Conservation (phyloP, 306 rosid species). For the Morella rubra region DNA sequence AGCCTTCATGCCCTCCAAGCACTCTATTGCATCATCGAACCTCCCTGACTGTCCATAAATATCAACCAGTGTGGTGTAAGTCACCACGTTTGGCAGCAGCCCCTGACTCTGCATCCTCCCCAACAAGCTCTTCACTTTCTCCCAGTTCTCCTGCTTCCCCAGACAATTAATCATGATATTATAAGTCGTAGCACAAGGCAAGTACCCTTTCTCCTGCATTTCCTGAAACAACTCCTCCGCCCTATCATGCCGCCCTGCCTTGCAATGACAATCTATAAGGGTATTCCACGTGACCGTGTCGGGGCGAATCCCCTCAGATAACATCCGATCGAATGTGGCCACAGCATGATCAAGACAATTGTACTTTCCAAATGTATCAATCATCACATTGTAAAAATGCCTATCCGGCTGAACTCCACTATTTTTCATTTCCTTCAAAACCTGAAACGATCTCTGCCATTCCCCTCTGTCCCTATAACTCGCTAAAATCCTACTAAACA, state of each 20-base stretch:
- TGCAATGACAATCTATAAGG: conserved; percentile 73
- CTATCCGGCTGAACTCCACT: conserved; percentile 77
- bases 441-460: conserved; percentile 92
- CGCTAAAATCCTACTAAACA: conserved; percentile 77
- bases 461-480: conserved; percentile 80
- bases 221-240: conserved; percentile 78
- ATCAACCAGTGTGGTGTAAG: conserved; percentile 82
- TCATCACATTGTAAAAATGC: conserved; percentile 93
- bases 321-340: conserved; percentile 73
- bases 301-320: conserved; percentile 69
- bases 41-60: conserved; percentile 83
- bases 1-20: conserved; percentile 82
- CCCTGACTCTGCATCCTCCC: conserved; percentile 82
- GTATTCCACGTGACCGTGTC: conserved; percentile 91
- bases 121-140: conserved; percentile 59
- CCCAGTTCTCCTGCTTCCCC: conserved; percentile 86
- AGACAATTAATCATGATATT: conserved; percentile 80
- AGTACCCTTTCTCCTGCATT: conserved; percentile 71
- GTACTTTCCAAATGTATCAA: conserved; percentile 83
- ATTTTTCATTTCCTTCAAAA: conserved; percentile 79
- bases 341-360: conserved; percentile 82
- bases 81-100: conserved; percentile 74
- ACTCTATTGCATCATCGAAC: conserved; percentile 73
- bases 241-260: conserved; percentile 56
- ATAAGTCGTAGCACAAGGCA: conserved; percentile 66